These are phyloP conservation scores for Calcarisporium arbuscula DNA, from an alignment of 2,329 filamentous ascomycete genomes.

Conservation along the genomic window DNA sequence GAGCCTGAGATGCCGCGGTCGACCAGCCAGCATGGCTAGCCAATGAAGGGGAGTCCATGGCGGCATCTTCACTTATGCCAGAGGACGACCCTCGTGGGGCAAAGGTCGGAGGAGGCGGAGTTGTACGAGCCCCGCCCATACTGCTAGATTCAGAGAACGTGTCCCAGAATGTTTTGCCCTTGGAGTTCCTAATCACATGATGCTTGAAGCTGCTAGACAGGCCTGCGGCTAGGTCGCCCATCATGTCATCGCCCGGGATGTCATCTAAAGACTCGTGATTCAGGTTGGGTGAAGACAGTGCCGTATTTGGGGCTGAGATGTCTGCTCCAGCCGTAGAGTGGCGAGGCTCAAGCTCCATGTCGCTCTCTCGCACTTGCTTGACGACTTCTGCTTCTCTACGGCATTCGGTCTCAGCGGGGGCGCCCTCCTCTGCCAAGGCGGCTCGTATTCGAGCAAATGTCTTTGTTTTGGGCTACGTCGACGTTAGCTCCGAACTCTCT, in stretches of 20 bases:
- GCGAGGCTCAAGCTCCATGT: conserved; percentile 54
- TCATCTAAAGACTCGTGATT: conserved; percentile 61
- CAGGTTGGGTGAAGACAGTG: conserved; percentile 63
- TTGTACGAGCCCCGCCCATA: conserved; percentile 41
- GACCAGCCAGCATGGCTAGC: conserved; percentile 29
- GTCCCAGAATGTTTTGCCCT: conserved; percentile 67
- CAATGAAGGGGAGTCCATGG: conserved; percentile 61
- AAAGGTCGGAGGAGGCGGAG: conserved; percentile 60
- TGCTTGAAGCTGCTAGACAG: conserved; percentile 67
- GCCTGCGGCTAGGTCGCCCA: conserved; percentile 45
- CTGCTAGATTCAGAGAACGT: conserved; percentile 64
- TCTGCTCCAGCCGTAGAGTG: conserved; percentile 32
- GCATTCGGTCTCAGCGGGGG: conserved; percentile 82
- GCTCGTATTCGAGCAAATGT: conserved; percentile 90
- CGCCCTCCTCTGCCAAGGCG: conserved; percentile 78
- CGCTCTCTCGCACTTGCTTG: conserved; percentile 87
- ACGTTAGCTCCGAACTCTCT: conserved; percentile 21
- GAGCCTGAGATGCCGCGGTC: too few relatives aligned
- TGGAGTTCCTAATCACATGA: conserved; percentile 65
- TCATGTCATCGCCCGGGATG: conserved; percentile 62
- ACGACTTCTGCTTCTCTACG: conserved; percentile 92
- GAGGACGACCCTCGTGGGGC: conserved; percentile 54
- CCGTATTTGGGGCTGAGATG: conserved; percentile 45
- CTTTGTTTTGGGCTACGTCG: conserved; percentile 79
- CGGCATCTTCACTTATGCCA: conserved; percentile 62